These are phyloP conservation scores for Aspergillus ostianus DNA, from an alignment of 495 filamentous ascomycete genomes.

Conservation along the genomic window DNA sequence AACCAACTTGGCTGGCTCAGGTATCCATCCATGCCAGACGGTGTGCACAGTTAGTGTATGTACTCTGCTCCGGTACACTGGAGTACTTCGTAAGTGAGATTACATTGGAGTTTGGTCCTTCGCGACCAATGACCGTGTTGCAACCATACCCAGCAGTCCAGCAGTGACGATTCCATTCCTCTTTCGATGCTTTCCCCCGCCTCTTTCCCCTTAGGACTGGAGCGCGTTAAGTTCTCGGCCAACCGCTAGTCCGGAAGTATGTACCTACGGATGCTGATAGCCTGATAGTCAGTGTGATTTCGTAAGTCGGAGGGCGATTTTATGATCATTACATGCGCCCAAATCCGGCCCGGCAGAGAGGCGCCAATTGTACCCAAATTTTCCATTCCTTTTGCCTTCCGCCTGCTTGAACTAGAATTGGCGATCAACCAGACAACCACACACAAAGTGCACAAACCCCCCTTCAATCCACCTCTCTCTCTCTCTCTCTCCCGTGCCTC, in stretches of 20 bases:
- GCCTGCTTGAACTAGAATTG: constrained; percentile 27
- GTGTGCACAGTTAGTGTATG: too few relatives aligned
- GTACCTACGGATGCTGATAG: not conserved
- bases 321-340: too few relatives aligned
- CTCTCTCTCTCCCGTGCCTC: constrained; percentile 29
- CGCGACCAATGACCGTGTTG: not conserved
- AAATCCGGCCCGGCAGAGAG: constrained; percentile 3
- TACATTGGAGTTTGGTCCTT: too few relatives aligned
- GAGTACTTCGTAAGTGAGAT: too few relatives aligned
- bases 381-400: constrained; percentile 34
- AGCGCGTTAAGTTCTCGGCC: not conserved
- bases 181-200: constrained; percentile 1
- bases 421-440: constrained; percentile 39
- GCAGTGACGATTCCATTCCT: not conserved
- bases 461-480: constrained; percentile 14
- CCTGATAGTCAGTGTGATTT: constrained; percentile 5
- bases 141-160: not conserved
- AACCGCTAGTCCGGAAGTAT: not conserved
- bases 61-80: too few relatives aligned
- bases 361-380: constrained; percentile 11
- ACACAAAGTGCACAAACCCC: constrained; percentile 30
- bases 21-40: not conserved
- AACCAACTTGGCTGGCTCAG: not conserved
- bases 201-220: not conserved
- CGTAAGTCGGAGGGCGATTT: constrained; percentile 6